A percentile compares a stretch with the other conserved stretches of the same genome.
phyloP scores from a whole-genome alignment of 495 filamentous ascomycete genomes.

The Margaritispora aquatica region DNA sequence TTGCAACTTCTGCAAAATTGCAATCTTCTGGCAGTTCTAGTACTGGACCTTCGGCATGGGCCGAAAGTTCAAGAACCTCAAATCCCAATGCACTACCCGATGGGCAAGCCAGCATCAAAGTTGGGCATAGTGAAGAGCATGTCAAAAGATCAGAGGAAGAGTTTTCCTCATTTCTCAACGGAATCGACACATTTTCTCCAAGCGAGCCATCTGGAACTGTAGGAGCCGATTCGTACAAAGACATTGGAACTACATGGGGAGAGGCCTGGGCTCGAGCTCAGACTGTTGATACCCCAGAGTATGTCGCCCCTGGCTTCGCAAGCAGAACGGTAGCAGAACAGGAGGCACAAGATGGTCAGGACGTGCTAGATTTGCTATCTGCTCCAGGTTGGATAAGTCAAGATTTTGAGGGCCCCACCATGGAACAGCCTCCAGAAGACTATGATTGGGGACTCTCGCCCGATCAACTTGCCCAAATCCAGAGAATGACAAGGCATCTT shows the following conservation, averaged over 20 bases:
- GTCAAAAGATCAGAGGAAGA: constrained; percentile 30
- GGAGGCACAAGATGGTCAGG: constrained; percentile 35
- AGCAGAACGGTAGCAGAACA: constrained; percentile 27
- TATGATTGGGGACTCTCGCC: constrained; percentile 30
- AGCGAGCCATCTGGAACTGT: constrained; percentile 17
- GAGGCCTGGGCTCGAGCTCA: constrained; percentile 6
- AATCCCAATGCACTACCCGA: neutral
- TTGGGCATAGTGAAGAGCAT: constrained; percentile 28
- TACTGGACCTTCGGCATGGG: constrained; percentile 6
- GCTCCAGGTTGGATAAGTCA: constrained; percentile 10
- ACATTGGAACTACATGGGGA: neutral
- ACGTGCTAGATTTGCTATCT: constrained; percentile 34
- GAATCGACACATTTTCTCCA: constrained; percentile 23
- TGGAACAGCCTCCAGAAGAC: constrained; percentile 5
- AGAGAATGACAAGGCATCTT: constrained; percentile 15
- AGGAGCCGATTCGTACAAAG: neutral
- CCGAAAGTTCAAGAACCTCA: constrained; percentile 11
- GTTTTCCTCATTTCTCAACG: constrained; percentile 40
- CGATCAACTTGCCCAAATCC: constrained; percentile 16
- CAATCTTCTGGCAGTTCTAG: neutral
- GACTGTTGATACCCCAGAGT: neutral
- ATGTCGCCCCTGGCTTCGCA: neutral
- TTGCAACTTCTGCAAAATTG: constrained; percentile 16
- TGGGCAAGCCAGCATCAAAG: constrained; percentile 1
- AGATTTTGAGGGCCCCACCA: constrained; percentile 4